Percentiles rank a stretch among this genome's conserved stretches.
Conservation (phyloP, 352 stramenopile species). For the Phytophthora tentaculata region DNA sequence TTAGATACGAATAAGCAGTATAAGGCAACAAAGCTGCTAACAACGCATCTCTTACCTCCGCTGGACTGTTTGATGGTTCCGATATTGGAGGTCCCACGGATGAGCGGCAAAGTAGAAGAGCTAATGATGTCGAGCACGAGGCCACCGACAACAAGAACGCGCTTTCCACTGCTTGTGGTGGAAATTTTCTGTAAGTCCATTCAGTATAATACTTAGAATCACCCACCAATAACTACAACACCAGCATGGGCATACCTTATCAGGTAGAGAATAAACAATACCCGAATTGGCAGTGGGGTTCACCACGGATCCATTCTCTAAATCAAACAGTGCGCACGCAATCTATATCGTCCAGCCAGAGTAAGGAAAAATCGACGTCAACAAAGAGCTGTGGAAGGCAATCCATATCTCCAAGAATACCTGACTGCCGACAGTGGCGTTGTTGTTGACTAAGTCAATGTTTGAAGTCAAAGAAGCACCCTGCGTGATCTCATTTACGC, state of each 20-base stretch:
- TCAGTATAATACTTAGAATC: slow-evolving; percentile 3
- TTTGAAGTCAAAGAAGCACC: slow-evolving; percentile 94
- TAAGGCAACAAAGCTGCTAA: background rate
- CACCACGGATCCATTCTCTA: slow-evolving; percentile 43
- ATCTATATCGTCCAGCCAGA: slow-evolving; percentile 50
- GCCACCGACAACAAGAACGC: slow-evolving; percentile 87
- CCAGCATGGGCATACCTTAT: slow-evolving; percentile 24
- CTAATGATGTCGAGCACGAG: slow-evolving; percentile 90
- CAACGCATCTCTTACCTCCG: slow-evolving; percentile 47
- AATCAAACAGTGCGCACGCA: slow-evolving; percentile 64
- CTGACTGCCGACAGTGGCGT: slow-evolving; percentile 94
- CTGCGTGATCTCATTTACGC: slow-evolving; percentile 95
- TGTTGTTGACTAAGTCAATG: slow-evolving; percentile 97
- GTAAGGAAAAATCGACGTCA: slow-evolving; percentile 5
- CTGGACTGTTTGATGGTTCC: slow-evolving; percentile 83
- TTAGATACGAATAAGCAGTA: background rate
- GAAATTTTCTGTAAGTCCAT: slow-evolving; percentile 13
- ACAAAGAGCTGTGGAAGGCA: background rate
- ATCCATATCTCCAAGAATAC: slow-evolving; percentile 45
- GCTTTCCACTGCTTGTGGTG: slow-evolving; percentile 18
- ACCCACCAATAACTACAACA: background rate
- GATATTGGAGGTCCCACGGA: slow-evolving; percentile 89
- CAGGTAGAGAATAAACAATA: slow-evolving; percentile 51
- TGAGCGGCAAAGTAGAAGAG: slow-evolving; percentile 64
- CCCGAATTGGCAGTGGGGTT: slow-evolving; percentile 10